Evolutionary conservation across 305 asterid genomes (phyloP).

Genomic region (Caryopteris hybrid): DNA sequence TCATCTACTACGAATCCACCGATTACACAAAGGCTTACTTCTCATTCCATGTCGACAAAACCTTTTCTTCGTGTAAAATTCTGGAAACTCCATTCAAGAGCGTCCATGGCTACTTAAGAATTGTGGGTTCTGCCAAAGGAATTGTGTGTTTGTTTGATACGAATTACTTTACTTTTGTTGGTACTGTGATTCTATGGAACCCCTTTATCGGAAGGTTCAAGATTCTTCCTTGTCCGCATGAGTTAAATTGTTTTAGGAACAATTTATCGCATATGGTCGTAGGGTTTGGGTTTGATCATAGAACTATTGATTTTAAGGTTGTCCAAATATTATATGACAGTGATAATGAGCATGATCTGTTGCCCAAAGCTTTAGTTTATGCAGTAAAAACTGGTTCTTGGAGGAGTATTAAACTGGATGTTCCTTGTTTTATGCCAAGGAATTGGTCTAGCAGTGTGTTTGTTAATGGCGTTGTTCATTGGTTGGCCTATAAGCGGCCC

Average conservation of each 20-base stretch:
- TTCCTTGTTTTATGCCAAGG: constrained; percentile 29
- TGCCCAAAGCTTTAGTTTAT: constrained; percentile 21
- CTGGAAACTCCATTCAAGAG: constrained; percentile 31
- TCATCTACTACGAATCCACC: constrained; percentile 37
- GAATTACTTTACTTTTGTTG: constrained; percentile 25
- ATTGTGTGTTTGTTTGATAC: constrained; percentile 34
- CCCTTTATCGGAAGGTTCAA: constrained; percentile 29
- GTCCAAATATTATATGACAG: constrained; percentile 20
- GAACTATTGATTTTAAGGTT: constrained; percentile 21
- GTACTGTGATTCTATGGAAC: constrained; percentile 34
- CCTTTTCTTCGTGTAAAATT: not conserved
- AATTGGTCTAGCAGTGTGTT: constrained; percentile 27
- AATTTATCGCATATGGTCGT: constrained; percentile 26
- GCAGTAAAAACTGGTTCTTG: constrained; percentile 16
- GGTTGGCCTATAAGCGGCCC: constrained; percentile 30
- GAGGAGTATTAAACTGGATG: constrained; percentile 14
- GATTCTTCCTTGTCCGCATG: constrained; percentile 15
- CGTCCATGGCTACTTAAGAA: constrained; percentile 30
- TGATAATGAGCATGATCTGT: constrained; percentile 8
- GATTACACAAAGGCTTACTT: constrained; percentile 27
- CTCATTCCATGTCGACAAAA: constrained; percentile 12
- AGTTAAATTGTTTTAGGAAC: not conserved
- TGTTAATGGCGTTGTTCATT: constrained; percentile 35
- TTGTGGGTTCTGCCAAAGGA: constrained; percentile 35
- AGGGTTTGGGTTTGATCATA: constrained; percentile 36